Percentiles rank a stretch among this genome's conserved stretches.
Conservation (phyloP, 2,329 filamentous ascomycete genomes). For the Blumeriella jaapii region DNA sequence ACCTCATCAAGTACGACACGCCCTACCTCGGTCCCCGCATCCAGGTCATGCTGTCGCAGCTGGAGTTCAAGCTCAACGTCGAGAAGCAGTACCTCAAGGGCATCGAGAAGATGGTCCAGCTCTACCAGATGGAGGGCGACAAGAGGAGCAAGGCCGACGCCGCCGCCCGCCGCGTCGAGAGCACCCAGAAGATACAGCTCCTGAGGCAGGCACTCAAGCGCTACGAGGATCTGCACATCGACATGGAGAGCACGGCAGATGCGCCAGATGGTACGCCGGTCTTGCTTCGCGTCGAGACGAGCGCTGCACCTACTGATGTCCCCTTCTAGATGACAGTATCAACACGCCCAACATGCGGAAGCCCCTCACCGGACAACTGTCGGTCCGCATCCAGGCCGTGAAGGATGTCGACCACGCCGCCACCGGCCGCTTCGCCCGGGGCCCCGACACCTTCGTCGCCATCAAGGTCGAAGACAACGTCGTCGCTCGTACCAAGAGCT, state of each 20-base stretch:
- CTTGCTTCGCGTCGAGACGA: constrained; percentile 4
- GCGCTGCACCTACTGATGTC: not conserved
- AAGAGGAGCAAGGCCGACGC: constrained; percentile 91
- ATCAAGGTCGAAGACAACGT: constrained; percentile 95
- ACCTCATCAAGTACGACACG: constrained; percentile 97
- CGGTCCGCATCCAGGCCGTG: constrained; percentile 76
- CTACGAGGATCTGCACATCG: constrained; percentile 95
- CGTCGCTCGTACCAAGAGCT: constrained; percentile 75
- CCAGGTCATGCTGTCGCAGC: constrained; percentile 96
- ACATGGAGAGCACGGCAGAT: constrained; percentile 67
- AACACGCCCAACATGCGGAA: constrained; percentile 92
- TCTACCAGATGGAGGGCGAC: constrained; percentile 96
- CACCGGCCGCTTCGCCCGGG: constrained; percentile 71
- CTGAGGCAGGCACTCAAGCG: constrained; percentile 91
- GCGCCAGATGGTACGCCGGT: constrained; percentile 60
- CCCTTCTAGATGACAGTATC: constrained; percentile 75
- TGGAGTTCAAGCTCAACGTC: constrained; percentile 97
- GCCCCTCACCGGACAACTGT: constrained; percentile 83
- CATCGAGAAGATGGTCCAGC: constrained; percentile 97
- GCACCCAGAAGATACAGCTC: constrained; percentile 94
- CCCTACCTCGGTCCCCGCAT: constrained; percentile 92
- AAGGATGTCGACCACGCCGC: constrained; percentile 90
- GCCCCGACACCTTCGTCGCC: constrained; percentile 89
- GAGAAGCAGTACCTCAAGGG: constrained; percentile 98
- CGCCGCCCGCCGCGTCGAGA: constrained; percentile 79